phyloP scores from a whole-genome alignment of 495 filamentous ascomycete species.

The Penicillium bovifimosum region DNA sequence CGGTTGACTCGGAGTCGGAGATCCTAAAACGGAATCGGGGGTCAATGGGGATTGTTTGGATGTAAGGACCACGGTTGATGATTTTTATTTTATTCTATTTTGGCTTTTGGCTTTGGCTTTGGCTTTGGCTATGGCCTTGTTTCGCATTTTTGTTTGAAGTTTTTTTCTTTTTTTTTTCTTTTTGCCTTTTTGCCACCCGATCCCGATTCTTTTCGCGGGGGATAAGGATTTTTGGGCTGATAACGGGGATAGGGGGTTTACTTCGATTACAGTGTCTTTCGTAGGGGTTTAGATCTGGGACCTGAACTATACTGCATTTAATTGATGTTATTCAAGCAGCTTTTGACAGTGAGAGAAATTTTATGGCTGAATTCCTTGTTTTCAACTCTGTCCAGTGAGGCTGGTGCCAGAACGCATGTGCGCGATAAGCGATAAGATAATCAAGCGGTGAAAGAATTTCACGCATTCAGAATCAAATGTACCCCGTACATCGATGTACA shows the following conservation, averaged over 20 bases:
- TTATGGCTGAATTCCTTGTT: neutral
- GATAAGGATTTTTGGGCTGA: constrained; percentile 11
- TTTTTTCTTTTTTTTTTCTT: neutral
- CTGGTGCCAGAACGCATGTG: neutral
- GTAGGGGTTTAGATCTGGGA: too few species aligned
- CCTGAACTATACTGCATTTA: neutral
- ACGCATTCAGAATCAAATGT: neutral
- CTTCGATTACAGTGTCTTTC: too few species aligned
- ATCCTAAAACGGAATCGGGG: too few species aligned
- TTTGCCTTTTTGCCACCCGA: constrained; percentile 14
- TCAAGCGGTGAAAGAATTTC: constrained; percentile 15
- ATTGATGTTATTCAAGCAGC: neutral
- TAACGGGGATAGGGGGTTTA: neutral
- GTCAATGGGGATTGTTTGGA: too few species aligned
- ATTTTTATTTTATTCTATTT: neutral
- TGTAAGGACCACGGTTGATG: too few species aligned
- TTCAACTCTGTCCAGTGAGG: neutral
- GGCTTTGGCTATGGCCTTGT: neutral
- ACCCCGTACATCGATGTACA: neutral
- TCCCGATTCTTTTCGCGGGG: constrained; percentile 18
- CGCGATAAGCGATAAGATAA: constrained; percentile 24
- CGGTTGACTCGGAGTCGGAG: too few species aligned
- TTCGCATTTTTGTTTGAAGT: neutral
- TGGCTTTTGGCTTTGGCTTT: neutral
- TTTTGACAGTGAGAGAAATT: neutral